A percentile compares a stretch with the other conserved stretches of the same genome.
phyloP scores from a whole-genome alignment of 148 eudicot genomes.

The Fagopyrum tataricum region DNA sequence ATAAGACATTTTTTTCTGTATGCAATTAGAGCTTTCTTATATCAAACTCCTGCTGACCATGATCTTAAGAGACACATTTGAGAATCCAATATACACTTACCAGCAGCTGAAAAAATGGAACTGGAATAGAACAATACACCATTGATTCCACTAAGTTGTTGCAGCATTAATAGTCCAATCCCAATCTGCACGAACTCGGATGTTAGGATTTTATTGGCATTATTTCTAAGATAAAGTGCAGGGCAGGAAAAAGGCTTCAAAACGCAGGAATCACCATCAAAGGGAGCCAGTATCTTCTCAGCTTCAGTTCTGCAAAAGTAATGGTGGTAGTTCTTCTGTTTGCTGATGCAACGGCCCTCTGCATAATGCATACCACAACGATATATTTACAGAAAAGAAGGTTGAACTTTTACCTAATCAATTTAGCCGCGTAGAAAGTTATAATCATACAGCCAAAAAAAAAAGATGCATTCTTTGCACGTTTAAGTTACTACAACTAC shows the following conservation, averaged over 20 bases:
- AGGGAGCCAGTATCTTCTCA: conserved; percentile 90
- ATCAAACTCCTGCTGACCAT: not conserved
- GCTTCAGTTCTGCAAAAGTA: conserved; percentile 69
- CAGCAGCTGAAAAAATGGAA: conserved; percentile 70
- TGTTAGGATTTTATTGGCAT: not conserved
- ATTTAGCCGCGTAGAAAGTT: not conserved
- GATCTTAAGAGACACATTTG: not conserved
- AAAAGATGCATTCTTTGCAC: not conserved
- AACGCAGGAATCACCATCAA: conserved; percentile 50
- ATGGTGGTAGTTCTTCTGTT: conserved; percentile 59
- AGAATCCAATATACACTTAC: conserved; percentile 27
- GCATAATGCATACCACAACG: conserved; percentile 19
- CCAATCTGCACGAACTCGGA: conserved; percentile 54
- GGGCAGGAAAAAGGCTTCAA: not conserved
- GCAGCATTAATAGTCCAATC: conserved; percentile 73
- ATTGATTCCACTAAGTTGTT: conserved; percentile 77
- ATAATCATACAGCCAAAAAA: not conserved
- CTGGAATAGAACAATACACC: conserved; percentile 85
- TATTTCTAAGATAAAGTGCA: conserved; percentile 2
- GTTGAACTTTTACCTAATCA: not conserved
- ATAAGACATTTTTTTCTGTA: not conserved
- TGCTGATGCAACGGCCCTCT: conserved; percentile 84
- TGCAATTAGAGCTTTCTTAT: conserved; percentile 2
- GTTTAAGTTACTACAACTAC: not conserved
- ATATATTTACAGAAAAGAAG: not conserved